Conservation (phyloP, 768 basidiomycete genomes). For the Tulasnella sp. region DNA sequence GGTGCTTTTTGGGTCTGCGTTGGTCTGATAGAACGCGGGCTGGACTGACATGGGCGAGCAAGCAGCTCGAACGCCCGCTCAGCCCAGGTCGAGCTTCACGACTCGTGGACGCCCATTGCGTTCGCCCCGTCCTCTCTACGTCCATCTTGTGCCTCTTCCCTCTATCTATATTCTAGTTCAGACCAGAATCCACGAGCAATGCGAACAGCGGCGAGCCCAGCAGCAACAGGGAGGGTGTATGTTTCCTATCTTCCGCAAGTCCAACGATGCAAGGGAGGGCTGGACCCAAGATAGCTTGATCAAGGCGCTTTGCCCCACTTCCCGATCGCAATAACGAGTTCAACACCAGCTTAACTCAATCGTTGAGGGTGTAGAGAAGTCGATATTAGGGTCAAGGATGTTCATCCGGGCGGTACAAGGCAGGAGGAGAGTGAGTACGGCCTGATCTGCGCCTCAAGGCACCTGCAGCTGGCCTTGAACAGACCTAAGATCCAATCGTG, state of each 20-base stretch:
- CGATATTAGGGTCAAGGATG: not conserved
- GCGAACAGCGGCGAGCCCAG: not conserved
- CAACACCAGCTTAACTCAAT: not conserved
- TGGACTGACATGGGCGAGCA: not conserved
- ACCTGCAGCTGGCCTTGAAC: not conserved
- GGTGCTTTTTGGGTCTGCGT: not conserved
- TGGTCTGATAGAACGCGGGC: not conserved
- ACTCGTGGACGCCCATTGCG: not conserved
- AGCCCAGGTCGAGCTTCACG: not conserved
- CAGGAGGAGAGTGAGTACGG: not conserved
- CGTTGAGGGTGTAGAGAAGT: not conserved
- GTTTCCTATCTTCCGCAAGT: not conserved
- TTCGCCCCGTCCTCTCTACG: not conserved
- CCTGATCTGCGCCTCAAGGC: not conserved
- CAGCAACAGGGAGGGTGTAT: not conserved
- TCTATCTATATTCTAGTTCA: not conserved
- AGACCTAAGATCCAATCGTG: not conserved
- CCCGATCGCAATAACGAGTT: not conserved
- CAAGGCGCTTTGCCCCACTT: not conserved
- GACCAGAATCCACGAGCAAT: not conserved
- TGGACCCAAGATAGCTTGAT: not conserved
- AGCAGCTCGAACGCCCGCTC: not conserved
- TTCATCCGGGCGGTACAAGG: not conserved
- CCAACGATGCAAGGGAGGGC: not conserved
- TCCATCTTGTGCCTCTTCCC: not conserved